Base-by-base conservation (phyloP, 345 rosid species). In the Arabidopsis arenosa region DNA sequence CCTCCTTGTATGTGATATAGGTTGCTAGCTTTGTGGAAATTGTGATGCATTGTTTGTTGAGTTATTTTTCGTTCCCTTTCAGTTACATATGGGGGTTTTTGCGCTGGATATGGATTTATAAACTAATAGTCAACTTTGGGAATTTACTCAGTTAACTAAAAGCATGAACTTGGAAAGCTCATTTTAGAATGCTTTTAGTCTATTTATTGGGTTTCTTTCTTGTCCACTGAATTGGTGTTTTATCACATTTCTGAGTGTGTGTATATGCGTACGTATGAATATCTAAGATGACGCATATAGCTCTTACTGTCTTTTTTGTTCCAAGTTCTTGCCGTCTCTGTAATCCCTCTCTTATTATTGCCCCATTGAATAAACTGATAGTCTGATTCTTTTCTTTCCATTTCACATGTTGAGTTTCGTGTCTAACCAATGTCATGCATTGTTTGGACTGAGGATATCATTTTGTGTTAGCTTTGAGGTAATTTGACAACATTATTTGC, bases 1-100 rank as follows among this genome's bases (percentile, higher is more conserved):
- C 47, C 97, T 95, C 55, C 86, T 95, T 52, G 99, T 95, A 92
- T 73, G 89, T 84, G 82, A 65, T 73, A 68, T 81, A 41, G 75
- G 63, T 73, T 74, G 53, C 80, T 56, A 55, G 52, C 18, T 54
- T 79, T 79, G 76, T 63, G 63, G 68, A 72, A 48, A 35, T 55
- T 18, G 30, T 75, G 60, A 12, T 81, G 80, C 71, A 66, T 63
- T 70, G 61, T 56, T 63, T 53, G 37, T 72, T 57, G 65, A 51
- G 37, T 43, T 59, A 10, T 21, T 54, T 54, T 15, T 18, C 26
- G 53, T 72, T 40, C 58, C 52, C 43, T 5, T 51, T 35, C n/a
- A 33, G 40, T 49, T 76, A 43, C 33, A 54, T 2, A 21, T 61
- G 53, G 48, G 37, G 17, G 10, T 5, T 13, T 75, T 44, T 54